Base-by-base conservation (phyloP, 257 asterid genomes). In the Pogostemon cablin region DNA sequence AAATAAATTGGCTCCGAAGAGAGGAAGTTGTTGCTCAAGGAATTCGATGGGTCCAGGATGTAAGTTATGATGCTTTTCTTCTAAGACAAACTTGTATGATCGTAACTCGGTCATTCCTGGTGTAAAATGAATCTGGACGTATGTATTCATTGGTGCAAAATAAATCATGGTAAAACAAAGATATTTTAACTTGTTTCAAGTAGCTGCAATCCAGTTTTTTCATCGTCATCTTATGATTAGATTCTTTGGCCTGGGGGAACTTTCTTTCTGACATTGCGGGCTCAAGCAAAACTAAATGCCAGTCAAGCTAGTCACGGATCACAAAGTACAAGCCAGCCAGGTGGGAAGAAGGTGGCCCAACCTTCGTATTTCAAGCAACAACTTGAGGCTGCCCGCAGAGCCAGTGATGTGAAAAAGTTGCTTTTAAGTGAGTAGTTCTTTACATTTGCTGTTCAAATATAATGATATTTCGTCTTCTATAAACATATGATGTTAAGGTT, bases 301-400 rank as follows among this genome's bases (percentile, higher is more conserved):
- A 25, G 68, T 69, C 80, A 83, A 75, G 79, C 68, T 62, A 76
- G 72, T 67, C 78, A 67, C 65, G 86, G 78, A 72, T 72, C 86
- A 55, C 81, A 69, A 77, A 71, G 69, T 64, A 65, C 63, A 40
- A 50, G 71, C 59, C 81, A 73, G 64, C 57, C 71, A 60, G 68
- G 71, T 6, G 84, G 84, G 77, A 85, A 75, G 72, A 80, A 53
- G 72, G 74, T 17, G 50, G 32, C 80, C 55, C 83, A 75, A 71
- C 77, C 83, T 53, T 87, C 86, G 43, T 85, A 92, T 68, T 92
- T 92, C 12, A 96, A 88, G 85, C 89, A 84, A 72, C 96, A 90
- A 83, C 96, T 90, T 43, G 98, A 92, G 86, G 96, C 98, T 54
- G 84, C 91, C 59, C 98, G 98, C 62, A 82, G 88, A 76, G 98